Percentiles rank a stretch among this genome's conserved stretches.
These are phyloP conservation scores for Dentiscutata heterogama DNA, from an alignment of 371 early-diverging fungal genomes.

Conservation along the genomic window DNA sequence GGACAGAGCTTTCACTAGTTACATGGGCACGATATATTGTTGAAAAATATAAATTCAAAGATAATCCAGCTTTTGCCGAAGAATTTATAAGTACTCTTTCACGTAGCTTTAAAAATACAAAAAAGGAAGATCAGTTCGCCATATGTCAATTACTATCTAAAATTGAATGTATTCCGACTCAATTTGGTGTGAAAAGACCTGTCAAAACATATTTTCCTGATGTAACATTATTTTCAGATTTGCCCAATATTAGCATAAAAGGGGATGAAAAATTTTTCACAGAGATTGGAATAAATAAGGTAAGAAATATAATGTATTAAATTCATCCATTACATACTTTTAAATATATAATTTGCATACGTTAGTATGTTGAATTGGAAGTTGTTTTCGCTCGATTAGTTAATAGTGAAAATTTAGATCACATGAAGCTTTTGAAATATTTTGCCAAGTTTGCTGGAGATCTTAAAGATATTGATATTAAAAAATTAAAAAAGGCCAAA, in stretches of 20 bases:
- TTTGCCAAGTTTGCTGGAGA: slow-evolving; percentile 57
- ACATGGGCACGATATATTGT: slow-evolving; percentile 74
- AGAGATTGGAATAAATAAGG: background rate
- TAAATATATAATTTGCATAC: too few species aligned
- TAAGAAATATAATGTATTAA: slow-evolving; percentile 19
- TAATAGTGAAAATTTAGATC: slow-evolving; percentile 85
- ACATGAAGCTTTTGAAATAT: slow-evolving; percentile 85
- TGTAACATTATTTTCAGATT: slow-evolving; percentile 86
- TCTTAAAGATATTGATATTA: slow-evolving; percentile 48
- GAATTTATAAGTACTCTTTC: slow-evolving; percentile 65
- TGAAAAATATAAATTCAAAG: slow-evolving; percentile 61
- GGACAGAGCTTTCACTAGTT: slow-evolving; percentile 63
- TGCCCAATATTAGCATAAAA: slow-evolving; percentile 58
- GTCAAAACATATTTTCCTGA: slow-evolving; percentile 78
- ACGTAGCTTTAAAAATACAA: slow-evolving; percentile 54
- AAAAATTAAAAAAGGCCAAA: slow-evolving; percentile 71
- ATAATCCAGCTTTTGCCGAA: slow-evolving; percentile 71
- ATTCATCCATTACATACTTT: too few species aligned
- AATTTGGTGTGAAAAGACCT: slow-evolving; percentile 75
- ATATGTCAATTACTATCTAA: slow-evolving; percentile 61
- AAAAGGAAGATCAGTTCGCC: slow-evolving; percentile 50
- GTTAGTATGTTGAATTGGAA: slow-evolving; percentile 84
- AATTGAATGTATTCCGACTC: slow-evolving; percentile 78
- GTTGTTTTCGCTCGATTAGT: slow-evolving; percentile 83
- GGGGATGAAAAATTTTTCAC: background rate